These are phyloP conservation scores for Lasiodiplodia sp. DNA, from an alignment of 2,329 filamentous ascomycete genomes.

Conservation along the genomic window DNA sequence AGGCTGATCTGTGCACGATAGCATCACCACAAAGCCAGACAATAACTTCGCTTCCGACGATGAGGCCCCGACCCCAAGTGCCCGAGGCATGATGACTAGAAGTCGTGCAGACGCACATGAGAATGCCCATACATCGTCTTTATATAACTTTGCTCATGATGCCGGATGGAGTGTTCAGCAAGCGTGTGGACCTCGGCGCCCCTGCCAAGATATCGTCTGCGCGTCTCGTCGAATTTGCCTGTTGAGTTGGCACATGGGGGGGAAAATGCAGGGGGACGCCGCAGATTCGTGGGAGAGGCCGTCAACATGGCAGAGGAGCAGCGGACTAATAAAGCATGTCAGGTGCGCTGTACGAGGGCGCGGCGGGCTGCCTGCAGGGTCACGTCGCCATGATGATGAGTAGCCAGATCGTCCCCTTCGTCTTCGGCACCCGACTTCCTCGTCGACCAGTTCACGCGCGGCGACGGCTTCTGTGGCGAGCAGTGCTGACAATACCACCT, in stretches of 20 bases:
- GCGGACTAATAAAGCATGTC: too few species aligned
- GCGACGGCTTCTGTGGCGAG: slow-evolving; percentile 13
- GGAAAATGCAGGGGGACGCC: too few species aligned
- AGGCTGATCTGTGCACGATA: slow-evolving; percentile 34
- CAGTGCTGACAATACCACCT: slow-evolving; percentile 19
- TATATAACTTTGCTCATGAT: too few species aligned
- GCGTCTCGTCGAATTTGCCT: neutral
- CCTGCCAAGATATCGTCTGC: neutral
- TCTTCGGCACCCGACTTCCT: neutral
- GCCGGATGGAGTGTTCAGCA: neutral
- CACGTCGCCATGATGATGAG: slow-evolving; percentile 1
- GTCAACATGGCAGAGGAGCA: neutral
- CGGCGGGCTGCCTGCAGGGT: neutral
- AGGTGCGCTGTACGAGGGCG: neutral
- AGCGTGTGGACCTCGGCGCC: too few species aligned
- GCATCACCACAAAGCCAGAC: slow-evolving; percentile 47
- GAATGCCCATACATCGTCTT: too few species aligned
- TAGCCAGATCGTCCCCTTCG: neutral
- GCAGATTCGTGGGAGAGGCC: neutral
- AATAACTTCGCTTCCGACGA: slow-evolving; percentile 62
- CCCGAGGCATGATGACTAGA: slow-evolving; percentile 6
- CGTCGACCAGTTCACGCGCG: neutral
- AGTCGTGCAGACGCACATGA: neutral
- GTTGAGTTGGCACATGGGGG: too few species aligned
- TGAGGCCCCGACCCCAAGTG: slow-evolving; percentile 48